Conservation (phyloP, 2,329 filamentous ascomycete species). For the Calonectria pseudoturangicola region DNA sequence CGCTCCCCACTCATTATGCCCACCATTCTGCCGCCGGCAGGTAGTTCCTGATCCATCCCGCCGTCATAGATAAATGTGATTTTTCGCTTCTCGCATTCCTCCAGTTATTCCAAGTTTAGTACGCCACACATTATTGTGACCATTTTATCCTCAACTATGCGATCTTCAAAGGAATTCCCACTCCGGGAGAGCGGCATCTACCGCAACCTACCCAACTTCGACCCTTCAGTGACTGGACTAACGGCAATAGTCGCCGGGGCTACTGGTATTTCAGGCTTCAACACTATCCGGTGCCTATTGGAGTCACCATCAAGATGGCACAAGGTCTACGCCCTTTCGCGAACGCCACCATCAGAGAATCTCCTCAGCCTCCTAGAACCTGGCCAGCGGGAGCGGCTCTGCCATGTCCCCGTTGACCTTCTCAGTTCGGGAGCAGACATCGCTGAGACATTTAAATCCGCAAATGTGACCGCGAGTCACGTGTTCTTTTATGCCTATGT, state of each 20-base stretch:
- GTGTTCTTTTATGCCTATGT: constrained; percentile 13
- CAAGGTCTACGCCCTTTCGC: constrained; percentile 4
- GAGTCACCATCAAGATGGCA: not conserved
- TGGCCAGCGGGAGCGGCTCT: not conserved
- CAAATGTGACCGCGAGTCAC: not conserved
- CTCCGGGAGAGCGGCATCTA: constrained; percentile 9
- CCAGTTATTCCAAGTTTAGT: not conserved
- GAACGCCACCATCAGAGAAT: not conserved
- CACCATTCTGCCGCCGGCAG: not conserved
- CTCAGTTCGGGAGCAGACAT: not conserved
- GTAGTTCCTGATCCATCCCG: too few species aligned
- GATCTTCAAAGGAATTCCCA: constrained; percentile 15
- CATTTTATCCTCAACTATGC: not conserved
- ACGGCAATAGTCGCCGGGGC: not conserved
- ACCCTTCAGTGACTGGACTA: not conserved
- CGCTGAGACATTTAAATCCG: not conserved
- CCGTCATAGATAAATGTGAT: not conserved
- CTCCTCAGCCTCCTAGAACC: not conserved
- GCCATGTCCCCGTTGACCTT: not conserved
- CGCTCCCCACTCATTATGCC: not conserved
- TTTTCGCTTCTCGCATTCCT: not conserved
- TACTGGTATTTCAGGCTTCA: constrained; percentile 14
- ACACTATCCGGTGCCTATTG: constrained; percentile 2
- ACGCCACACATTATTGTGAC: not conserved
- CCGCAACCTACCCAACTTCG: constrained; percentile 7